Evolutionary conservation across 805 yeast species (phyloP).

Genomic region (Lipomyces orientalis): DNA sequence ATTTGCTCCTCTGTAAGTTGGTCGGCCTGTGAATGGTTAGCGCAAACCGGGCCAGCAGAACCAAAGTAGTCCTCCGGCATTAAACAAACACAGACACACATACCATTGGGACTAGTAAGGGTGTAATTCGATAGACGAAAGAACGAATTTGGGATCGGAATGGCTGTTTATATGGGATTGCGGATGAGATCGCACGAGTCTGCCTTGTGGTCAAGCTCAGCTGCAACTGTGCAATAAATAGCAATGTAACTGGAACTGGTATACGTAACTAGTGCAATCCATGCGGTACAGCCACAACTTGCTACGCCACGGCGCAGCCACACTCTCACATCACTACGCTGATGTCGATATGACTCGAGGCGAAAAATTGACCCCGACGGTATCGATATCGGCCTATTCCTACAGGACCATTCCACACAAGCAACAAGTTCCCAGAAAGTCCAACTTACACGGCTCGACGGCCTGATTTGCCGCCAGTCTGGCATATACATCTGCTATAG

Average conservation of each 20-base stretch:
- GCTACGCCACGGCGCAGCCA: neutral
- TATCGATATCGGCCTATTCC: neutral
- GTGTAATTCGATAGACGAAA: neutral
- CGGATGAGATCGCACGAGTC: neutral
- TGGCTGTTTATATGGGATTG: neutral
- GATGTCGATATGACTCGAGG: neutral
- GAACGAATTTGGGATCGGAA: neutral
- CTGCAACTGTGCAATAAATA: too few relatives aligned
- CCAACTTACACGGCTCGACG: neutral
- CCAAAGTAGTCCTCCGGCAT: neutral
- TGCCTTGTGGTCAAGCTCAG: neutral
- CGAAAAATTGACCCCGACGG: neutral
- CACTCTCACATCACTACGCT: neutral
- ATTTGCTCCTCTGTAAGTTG: slow-evolving; percentile 94
- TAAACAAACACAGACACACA: neutral
- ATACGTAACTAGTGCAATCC: neutral
- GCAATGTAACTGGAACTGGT: too few relatives aligned
- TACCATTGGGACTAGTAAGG: neutral
- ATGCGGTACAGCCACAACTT: neutral
- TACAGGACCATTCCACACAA: neutral
- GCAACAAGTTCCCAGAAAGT: neutral
- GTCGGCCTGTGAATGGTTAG: slow-evolving; percentile 60
- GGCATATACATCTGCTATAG: neutral
- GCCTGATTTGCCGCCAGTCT: neutral
- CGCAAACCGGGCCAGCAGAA: neutral